Conservation (phyloP, 768 basidiomycete species). For the Naematelia encephala region DNA sequence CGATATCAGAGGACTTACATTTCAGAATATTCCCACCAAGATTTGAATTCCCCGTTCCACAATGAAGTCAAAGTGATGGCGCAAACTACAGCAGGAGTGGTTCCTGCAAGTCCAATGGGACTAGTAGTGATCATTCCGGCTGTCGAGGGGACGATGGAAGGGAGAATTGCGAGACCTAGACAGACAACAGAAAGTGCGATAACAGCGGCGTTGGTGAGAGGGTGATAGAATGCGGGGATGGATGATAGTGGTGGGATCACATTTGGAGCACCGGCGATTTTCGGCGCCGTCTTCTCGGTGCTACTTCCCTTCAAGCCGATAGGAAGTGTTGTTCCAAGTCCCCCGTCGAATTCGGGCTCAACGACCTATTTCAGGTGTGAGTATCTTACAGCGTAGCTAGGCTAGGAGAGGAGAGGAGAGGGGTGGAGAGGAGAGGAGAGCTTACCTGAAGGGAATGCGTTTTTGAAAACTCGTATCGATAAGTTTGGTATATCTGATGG, state of each 20-base stretch:
- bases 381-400: too few relatives aligned
- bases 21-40: background rate
- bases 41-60: background rate
- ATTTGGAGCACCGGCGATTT: background rate
- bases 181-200: background rate
- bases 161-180: background rate
- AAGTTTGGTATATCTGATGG: too few relatives aligned
- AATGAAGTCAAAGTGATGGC: background rate
- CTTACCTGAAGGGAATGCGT: background rate
- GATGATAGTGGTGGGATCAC: background rate
- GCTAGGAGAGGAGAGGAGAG: too few relatives aligned
- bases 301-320: background rate
- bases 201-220: background rate
- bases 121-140: background rate
- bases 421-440: background rate
- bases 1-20: background rate
- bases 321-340: background rate
- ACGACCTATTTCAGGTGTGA: background rate
- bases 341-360: background rate
- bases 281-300: background rate
- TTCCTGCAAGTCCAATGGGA: background rate
- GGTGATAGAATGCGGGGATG: background rate
- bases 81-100: background rate
- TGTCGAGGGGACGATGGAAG: background rate
- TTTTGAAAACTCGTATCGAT: background rate